Evolutionary conservation across 805 yeast species (phyloP).

Genomic region (Saturnispora besseyi): DNA sequence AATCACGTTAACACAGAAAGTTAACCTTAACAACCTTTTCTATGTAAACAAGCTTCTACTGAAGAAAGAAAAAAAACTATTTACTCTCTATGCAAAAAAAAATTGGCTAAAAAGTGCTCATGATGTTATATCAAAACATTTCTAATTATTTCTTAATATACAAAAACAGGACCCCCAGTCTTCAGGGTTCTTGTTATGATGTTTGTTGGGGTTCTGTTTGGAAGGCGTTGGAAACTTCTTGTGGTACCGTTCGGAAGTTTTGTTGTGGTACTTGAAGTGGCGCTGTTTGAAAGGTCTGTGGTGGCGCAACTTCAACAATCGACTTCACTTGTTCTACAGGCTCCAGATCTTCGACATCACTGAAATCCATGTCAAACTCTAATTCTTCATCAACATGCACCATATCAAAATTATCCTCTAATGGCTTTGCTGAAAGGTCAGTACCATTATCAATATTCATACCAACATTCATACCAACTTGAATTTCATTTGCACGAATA

Average conservation of each 20-base stretch:
- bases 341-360: conserved; percentile 6
- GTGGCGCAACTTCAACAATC: not conserved
- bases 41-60: not conserved
- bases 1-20: not conserved
- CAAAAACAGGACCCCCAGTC: not conserved
- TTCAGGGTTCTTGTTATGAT: not conserved
- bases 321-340: not conserved
- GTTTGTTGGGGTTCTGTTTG: not conserved
- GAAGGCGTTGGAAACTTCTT: not conserved
- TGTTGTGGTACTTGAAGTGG: not conserved
- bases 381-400: conserved; percentile 6
- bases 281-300: not conserved
- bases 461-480: conserved; percentile 13
- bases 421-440: conserved; percentile 7
- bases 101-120: not conserved
- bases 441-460: not conserved
- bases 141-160: not conserved
- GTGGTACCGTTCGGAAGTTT: not conserved
- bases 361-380: conserved; percentile 10
- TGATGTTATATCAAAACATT: not conserved
- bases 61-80: not conserved
- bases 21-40: no score
- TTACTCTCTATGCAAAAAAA: not conserved
- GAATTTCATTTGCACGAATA: conserved; percentile 15
- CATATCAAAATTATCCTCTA: conserved; percentile 26